These are phyloP conservation scores for Exophiala lecanii-corni DNA, from an alignment of 2,329 filamentous ascomycete genomes.

Conservation along the genomic window DNA sequence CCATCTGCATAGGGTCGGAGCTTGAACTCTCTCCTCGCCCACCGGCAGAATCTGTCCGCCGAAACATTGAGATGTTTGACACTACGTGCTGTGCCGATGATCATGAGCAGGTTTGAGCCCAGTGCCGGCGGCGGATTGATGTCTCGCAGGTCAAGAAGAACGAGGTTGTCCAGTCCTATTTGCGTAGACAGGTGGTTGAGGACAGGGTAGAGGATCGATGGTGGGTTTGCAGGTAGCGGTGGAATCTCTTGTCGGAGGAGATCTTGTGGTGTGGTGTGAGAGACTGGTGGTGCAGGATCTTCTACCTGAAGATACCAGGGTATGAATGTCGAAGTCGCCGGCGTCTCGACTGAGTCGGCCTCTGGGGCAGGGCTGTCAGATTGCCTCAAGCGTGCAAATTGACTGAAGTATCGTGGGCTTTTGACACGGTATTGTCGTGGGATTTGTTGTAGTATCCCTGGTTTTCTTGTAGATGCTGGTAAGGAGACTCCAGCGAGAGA, in stretches of 20 bases:
- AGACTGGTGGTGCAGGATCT: conserved; percentile 33
- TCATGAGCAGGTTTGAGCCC: conserved; percentile 84
- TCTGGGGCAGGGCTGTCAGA: neutral
- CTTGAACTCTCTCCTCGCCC: conserved; percentile 69
- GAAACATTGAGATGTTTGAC: conserved; percentile 91
- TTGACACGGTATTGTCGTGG: neutral
- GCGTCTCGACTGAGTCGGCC: neutral
- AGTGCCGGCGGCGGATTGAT: conserved; percentile 84
- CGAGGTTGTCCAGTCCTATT: conserved; percentile 77
- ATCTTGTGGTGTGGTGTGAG: conserved; percentile 36
- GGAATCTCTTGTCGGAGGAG: conserved; percentile 56
- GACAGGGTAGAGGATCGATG: conserved; percentile 65
- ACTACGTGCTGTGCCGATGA: conserved; percentile 84
- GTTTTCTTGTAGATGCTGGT: neutral
- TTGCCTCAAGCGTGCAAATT: conserved; percentile 1
- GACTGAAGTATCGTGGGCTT: conserved; percentile 2
- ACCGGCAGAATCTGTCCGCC: conserved; percentile 82
- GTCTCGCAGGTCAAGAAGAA: conserved; percentile 73
- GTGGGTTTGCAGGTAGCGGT: conserved; percentile 62
- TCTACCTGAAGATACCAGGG: conserved; percentile 88
- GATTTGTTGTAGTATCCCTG: neutral
- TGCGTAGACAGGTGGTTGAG: conserved; percentile 77
- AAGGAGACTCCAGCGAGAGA: conserved; percentile 21
- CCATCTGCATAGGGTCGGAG: conserved; percentile 79
- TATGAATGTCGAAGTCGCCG: conserved; percentile 29